Percentiles rank a stretch among this genome's conserved stretches.
Conservation (phyloP, 1,284 basidiomycete genomes). For the Mycosarcoma mackinlayi region DNA sequence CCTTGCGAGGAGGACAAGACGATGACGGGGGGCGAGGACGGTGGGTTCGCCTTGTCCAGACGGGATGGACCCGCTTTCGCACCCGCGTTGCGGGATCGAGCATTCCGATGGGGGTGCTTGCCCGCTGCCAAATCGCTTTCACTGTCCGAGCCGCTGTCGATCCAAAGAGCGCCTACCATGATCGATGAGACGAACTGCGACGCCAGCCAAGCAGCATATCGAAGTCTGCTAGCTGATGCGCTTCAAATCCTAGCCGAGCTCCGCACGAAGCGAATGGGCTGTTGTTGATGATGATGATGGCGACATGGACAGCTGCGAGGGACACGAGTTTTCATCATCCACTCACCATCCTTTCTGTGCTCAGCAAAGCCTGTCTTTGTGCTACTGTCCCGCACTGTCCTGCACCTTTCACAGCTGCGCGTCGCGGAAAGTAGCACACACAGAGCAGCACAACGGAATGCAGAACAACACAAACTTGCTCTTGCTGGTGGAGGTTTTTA, state of each 20-base stretch:
- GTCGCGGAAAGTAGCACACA: constrained; percentile 14
- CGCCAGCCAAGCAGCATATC: constrained; percentile 11
- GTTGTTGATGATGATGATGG: neutral
- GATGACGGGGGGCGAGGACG: constrained; percentile 24
- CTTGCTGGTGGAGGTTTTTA: constrained; percentile 10
- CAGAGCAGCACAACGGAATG: neutral
- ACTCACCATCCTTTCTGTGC: too few species aligned
- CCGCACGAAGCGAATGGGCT: too few species aligned
- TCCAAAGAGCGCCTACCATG: constrained; percentile 45
- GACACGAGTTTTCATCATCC: too few species aligned
- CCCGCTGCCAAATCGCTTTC: constrained; percentile 12
- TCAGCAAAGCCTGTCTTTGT: neutral
- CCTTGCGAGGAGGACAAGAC: constrained; percentile 36
- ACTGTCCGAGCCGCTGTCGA: constrained; percentile 39
- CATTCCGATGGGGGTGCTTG: constrained; percentile 1
- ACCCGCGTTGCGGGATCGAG: neutral
- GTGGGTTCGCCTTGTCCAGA: constrained; percentile 5
- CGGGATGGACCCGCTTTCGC: constrained; percentile 24
- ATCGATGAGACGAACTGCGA: neutral
- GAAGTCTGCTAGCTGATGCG: neutral
- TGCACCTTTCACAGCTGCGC: constrained; percentile 4
- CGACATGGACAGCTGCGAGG: too few species aligned
- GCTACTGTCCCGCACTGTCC: too few species aligned
- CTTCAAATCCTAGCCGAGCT: too few species aligned
- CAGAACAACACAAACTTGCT: neutral